Evolutionary conservation across 306 rosid genomes (phyloP).

Genomic region (Corylus heterophylla): DNA sequence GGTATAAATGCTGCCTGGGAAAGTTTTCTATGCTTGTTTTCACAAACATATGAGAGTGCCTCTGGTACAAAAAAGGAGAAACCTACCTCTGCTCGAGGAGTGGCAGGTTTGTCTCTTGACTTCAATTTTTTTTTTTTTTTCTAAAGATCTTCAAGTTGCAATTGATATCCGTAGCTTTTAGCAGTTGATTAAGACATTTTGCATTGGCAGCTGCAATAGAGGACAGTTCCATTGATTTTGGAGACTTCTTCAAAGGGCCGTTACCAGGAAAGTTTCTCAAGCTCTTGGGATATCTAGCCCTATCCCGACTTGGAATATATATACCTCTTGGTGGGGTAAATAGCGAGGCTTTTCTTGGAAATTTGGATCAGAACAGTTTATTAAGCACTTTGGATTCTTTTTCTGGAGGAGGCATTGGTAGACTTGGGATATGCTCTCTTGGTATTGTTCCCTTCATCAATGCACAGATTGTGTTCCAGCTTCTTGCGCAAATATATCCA

Average conservation of each 20-base stretch:
- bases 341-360: constrained; percentile 91
- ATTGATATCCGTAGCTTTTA: constrained; percentile 20
- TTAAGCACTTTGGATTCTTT: constrained; percentile 89
- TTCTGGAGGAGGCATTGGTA: constrained; percentile 98
- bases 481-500: constrained; percentile 92
- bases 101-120: constrained; percentile 63
- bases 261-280: constrained; percentile 89
- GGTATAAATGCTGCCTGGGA: constrained; percentile 54
- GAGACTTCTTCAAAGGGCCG: constrained; percentile 95
- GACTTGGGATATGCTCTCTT: constrained; percentile 91
- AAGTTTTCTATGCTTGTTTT: constrained; percentile 42
- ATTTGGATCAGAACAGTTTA: constrained; percentile 87
- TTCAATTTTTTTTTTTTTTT: background rate
- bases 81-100: constrained; percentile 69
- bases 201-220: constrained; percentile 84
- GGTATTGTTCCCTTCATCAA: constrained; percentile 96
- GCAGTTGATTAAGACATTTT: constrained; percentile 36
- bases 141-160: constrained; percentile 8
- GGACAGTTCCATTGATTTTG: constrained; percentile 90
- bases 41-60: constrained; percentile 58
- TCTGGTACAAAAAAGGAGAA: constrained; percentile 72
- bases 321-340: constrained; percentile 95
- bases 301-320: constrained; percentile 89
- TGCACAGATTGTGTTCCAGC: constrained; percentile 95
- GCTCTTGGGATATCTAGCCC: constrained; percentile 81